Evolutionary conservation across 768 basidiomycete genomes (phyloP).

Genomic region (Hygrophorus russula): DNA sequence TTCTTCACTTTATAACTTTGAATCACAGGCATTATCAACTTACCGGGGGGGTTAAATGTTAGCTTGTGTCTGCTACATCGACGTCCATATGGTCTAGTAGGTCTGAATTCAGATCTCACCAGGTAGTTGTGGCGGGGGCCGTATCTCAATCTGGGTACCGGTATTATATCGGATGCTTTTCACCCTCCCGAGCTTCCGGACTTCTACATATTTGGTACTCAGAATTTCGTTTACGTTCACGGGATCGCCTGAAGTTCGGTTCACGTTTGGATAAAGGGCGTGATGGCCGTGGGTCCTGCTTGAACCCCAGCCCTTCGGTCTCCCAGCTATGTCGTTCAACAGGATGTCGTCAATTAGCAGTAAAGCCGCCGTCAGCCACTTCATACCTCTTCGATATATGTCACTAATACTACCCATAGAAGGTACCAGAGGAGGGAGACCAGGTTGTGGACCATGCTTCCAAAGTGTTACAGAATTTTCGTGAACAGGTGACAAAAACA

Average conservation of each 20-base stretch:
- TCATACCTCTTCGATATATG: not conserved
- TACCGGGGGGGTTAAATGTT: too few species aligned
- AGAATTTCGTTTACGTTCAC: too few species aligned
- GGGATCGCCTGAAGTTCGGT: too few species aligned
- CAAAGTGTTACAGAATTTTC: constrained; percentile 29
- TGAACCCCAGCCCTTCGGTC: not conserved
- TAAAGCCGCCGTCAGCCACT: not conserved
- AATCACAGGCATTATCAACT: too few species aligned
- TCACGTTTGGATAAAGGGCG: not conserved
- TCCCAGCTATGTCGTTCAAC: constrained; percentile 1
- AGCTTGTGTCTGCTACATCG: too few species aligned
- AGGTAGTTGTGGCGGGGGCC: not conserved
- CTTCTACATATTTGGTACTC: too few species aligned
- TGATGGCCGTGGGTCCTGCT: not conserved
- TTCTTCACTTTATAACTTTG: too few species aligned
- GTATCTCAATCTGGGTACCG: not conserved
- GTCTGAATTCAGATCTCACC: too few species aligned
- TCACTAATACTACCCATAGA: too few species aligned
- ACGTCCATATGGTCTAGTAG: too few species aligned
- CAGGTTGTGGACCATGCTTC: constrained; percentile 5
- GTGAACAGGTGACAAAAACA: constrained; percentile 24
- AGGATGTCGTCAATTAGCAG: not conserved
- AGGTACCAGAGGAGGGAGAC: too few species aligned
- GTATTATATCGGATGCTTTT: not conserved
- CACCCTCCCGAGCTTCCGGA: not conserved